phyloP scores from a whole-genome alignment of 179 eudicot species.

The Carnegiea gigantea region DNA sequence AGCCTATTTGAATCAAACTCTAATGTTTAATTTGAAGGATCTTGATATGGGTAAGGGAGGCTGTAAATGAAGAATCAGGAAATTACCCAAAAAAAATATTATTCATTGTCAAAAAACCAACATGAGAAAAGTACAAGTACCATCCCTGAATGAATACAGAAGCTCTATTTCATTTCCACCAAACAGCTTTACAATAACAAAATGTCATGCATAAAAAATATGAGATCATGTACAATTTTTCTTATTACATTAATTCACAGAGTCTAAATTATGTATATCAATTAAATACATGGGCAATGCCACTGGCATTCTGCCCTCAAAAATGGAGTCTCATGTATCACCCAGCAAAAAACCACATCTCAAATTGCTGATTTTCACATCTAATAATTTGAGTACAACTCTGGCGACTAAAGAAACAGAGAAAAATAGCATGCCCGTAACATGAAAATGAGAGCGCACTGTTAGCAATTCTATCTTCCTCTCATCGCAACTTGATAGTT shows the following conservation, averaged over 20 bases:
- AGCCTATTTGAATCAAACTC: no score
- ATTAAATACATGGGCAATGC: background rate
- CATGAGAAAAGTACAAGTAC: no score
- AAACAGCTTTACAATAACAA: conserved; percentile 21
- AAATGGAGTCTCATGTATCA: background rate
- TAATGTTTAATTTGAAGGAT: no score
- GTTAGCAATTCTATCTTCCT: background rate
- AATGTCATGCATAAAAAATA: background rate
- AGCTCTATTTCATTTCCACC: conserved; percentile 1
- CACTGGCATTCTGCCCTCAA: conserved; percentile 2
- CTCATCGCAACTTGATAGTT: conserved; percentile 48
- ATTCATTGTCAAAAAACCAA: no score
- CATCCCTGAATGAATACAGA: background rate
- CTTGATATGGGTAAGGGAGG: no score
- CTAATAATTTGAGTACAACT: background rate
- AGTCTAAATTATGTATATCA: background rate
- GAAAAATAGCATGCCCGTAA: background rate
- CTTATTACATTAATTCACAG: conserved; percentile 19
- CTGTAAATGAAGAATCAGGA: no score
- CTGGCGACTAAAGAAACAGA: background rate
- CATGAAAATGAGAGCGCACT: background rate
- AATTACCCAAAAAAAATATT: no score
- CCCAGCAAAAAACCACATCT: background rate
- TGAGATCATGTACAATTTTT: conserved; percentile 14
- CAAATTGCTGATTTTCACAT: background rate